Base-by-base conservation (phyloP, 1,284 basidiomycete genomes). In the Cutaneotrichosporon sp. region DNA sequence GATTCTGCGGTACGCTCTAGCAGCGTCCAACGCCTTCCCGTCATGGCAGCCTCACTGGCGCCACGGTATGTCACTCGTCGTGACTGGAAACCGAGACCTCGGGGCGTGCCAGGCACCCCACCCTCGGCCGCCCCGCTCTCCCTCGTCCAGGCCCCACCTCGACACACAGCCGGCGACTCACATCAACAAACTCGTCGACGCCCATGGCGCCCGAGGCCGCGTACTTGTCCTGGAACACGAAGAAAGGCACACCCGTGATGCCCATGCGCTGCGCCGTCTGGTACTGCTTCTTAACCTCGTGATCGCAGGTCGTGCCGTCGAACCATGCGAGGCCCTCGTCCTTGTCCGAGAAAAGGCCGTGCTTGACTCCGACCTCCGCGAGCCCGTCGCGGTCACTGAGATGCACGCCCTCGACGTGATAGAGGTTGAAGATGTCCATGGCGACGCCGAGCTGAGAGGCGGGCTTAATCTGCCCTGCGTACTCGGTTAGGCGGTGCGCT, bases 241-340 rank as follows among this genome's bases (percentile, higher is more conserved):
- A 81, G 75, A 83, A 83, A 5, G 82, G 82, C 0, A 83, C 82
- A n/a, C 81, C 82, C 0, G 75, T 76, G 52, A 83, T 80, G 6
- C 82, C 81, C 50, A 77, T 65, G 21, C 65, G 63, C 56, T 73
- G 70, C 14, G 78, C 78, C 1, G 61, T 61, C 34, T 60, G 59
- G 69, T 79, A 80, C 8, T 68, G 72, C 65, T 72, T 70, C 61
- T 72, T 73, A 14, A 80, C 76, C 62, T 79, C 74, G 38, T 66
- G 62, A 64, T 78, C 74, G 51, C 65, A 75, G 30, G 70, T 73
- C n/a, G 70, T 57, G n/a, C 68, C 65, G 13, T 73, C 65, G 38
- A 81, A 66, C 70, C 73, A 81, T 9, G 67, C 64, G 18, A 59
- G n/a, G 16, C 72, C 78, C 59, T 72, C 72, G 9, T 70, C 63